Conservation (phyloP, 2,329 filamentous ascomycete genomes). For the Claviceps sp. region DNA sequence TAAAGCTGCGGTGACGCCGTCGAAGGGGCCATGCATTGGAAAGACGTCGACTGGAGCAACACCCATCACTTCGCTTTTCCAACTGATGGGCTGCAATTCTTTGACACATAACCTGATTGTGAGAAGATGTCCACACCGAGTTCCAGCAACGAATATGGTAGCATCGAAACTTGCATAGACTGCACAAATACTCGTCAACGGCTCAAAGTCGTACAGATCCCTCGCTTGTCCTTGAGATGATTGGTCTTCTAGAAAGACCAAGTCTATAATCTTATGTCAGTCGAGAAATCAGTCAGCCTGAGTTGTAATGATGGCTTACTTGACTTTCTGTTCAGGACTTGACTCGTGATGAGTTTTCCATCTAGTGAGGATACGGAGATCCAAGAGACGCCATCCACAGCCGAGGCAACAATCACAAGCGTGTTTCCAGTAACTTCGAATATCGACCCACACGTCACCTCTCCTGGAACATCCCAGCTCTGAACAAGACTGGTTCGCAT, state of each 20-base stretch:
- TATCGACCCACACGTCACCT: conserved; percentile 35
- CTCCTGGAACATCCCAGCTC: conserved; percentile 26
- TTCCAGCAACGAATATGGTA: conserved; percentile 30
- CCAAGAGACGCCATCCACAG: conserved; percentile 18
- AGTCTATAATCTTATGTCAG: neutral
- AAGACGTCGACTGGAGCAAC: conserved; percentile 23
- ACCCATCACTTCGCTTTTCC: conserved; percentile 22
- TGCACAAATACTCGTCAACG: conserved; percentile 32
- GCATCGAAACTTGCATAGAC: conserved; percentile 15
- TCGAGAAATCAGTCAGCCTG: neutral
- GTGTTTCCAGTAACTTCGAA: conserved; percentile 14
- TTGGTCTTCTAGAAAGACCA: neutral
- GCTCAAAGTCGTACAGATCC: conserved; percentile 16
- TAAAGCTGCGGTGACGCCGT: conserved; percentile 21
- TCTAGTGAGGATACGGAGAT: conserved; percentile 19
- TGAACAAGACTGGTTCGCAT: conserved; percentile 15
- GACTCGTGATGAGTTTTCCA: conserved; percentile 11
- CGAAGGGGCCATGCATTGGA: conserved; percentile 13
- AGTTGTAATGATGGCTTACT: neutral
- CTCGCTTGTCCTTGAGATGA: neutral
- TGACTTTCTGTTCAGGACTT: conserved; percentile 3
- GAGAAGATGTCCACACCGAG: conserved; percentile 37
- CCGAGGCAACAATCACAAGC: conserved; percentile 22
- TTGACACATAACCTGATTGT: conserved; percentile 19
- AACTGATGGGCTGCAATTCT: conserved; percentile 12